These are phyloP conservation scores for Alternaria alternata DNA, from an alignment of 2,329 filamentous ascomycete genomes.

Conservation along the genomic window DNA sequence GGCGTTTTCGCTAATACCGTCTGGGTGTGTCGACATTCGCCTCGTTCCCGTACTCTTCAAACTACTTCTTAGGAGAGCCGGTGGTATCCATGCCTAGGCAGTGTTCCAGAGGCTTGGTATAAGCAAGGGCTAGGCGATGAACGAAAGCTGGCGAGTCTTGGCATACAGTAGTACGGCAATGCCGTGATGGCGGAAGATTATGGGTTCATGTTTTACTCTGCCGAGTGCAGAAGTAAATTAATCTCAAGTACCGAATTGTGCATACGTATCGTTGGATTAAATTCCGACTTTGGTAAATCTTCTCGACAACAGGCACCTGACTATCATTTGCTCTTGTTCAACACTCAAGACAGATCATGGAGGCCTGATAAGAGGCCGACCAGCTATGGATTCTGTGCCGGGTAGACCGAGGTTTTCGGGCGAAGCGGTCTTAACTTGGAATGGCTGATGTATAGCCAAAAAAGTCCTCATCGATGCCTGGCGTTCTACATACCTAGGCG, in stretches of 20 bases:
- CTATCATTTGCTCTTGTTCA: background rate
- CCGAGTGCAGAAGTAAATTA: background rate
- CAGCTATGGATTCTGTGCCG: background rate
- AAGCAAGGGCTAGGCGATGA: slow-evolving; percentile 6
- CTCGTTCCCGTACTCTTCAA: slow-evolving; percentile 5
- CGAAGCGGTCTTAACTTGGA: background rate
- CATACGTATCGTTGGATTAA: background rate
- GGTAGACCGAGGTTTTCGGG: background rate
- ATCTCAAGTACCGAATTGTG: background rate
- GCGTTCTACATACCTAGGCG: background rate
- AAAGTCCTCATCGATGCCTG: background rate
- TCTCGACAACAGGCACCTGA: background rate
- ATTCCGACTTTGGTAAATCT: background rate
- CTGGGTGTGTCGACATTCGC: slow-evolving; percentile 7
- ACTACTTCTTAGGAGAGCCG: background rate
- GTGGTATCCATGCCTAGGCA: slow-evolving; percentile 7
- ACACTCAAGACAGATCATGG: background rate
- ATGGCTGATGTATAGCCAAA: background rate
- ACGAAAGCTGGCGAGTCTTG: background rate
- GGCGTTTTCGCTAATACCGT: slow-evolving; percentile 13
- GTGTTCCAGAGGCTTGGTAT: slow-evolving; percentile 15
- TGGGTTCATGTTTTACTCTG: background rate
- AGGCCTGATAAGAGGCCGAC: background rate
- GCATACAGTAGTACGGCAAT: slow-evolving; percentile 2
- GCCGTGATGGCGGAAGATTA: background rate